phyloP scores from a whole-genome alignment of 202 grass and related monocot species.

The Panicum hallii region DNA sequence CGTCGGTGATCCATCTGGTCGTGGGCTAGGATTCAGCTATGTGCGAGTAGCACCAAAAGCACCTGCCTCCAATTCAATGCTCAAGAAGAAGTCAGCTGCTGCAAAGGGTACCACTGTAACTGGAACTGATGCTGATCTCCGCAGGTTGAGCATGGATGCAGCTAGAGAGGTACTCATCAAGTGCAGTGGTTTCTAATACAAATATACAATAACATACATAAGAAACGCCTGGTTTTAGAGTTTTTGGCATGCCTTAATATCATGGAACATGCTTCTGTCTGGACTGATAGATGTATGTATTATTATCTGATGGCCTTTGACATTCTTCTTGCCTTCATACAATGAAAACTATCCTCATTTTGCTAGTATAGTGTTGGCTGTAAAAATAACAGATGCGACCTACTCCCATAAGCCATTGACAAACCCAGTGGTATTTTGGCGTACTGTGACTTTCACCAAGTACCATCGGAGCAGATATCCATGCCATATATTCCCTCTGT shows the following conservation, averaged over 20 bases:
- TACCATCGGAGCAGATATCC: slow-evolving; percentile 25
- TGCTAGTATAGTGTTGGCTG: not conserved
- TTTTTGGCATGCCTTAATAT: slow-evolving; percentile 22
- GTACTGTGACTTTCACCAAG: not conserved
- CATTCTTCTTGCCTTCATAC: slow-evolving; percentile 7
- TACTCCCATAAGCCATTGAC: slow-evolving; percentile 20
- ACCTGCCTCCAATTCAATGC: slow-evolving; percentile 71
- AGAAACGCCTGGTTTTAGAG: not conserved
- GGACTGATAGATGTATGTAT: slow-evolving; percentile 16
- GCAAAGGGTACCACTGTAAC: slow-evolving; percentile 88
- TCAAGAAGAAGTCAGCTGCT: slow-evolving; percentile 89
- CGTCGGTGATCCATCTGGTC: slow-evolving; percentile 94
- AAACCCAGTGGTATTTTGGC: slow-evolving; percentile 15
- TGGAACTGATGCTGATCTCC: slow-evolving; percentile 97
- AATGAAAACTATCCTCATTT: not conserved
- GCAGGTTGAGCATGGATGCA: slow-evolving; percentile 99
- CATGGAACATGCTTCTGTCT: slow-evolving; percentile 20
- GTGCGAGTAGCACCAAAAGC: slow-evolving; percentile 83
- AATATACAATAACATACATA: slow-evolving; percentile 6
- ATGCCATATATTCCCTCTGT: not conserved
- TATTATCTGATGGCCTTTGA: slow-evolving; percentile 34
- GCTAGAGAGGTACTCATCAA: slow-evolving; percentile 79
- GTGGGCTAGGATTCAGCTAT: slow-evolving; percentile 97
- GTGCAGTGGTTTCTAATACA: slow-evolving; percentile 16
- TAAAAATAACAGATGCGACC: not conserved